A percentile compares a stretch with the other conserved stretches of the same genome.
These are phyloP conservation scores for Ogataea nitratoaversa DNA, from an alignment of 805 yeast genomes.

Conservation along the genomic window DNA sequence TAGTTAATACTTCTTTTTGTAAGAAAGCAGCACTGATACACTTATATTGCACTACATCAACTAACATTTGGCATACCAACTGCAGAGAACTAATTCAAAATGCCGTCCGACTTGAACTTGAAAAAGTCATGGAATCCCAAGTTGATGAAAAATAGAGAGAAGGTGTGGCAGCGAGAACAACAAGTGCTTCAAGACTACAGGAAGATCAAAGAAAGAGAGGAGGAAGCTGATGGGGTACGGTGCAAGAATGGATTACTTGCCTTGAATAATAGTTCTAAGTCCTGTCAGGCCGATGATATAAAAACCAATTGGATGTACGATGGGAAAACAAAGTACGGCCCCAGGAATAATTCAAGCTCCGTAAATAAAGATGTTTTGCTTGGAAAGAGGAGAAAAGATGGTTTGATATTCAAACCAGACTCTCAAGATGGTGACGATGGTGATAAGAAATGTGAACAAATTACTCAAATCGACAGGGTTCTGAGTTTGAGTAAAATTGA, in stretches of 20 bases:
- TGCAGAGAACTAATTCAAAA: slow-evolving; percentile 1
- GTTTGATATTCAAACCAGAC: neutral
- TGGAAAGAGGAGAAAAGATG: slow-evolving; percentile 3
- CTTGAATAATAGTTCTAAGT: slow-evolving; percentile 37
- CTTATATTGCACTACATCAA: too few species aligned
- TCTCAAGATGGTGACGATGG: neutral
- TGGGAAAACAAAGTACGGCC: slow-evolving; percentile 47
- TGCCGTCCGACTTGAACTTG: slow-evolving; percentile 77
- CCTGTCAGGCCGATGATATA: slow-evolving; percentile 34
- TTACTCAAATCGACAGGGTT: slow-evolving; percentile 18
- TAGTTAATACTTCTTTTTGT: too few species aligned
- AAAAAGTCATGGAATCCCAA: slow-evolving; percentile 98
- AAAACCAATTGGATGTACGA: slow-evolving; percentile 88
- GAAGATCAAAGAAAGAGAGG: slow-evolving; percentile 56
- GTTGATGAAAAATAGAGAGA: slow-evolving; percentile 74
- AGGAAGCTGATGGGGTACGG: slow-evolving; percentile 58
- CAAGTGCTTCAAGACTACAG: slow-evolving; percentile 67
- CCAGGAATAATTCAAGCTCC: neutral
- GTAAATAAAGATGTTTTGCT: slow-evolving; percentile 22
- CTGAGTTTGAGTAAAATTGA: slow-evolving; percentile 21
- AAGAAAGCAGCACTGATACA: neutral
- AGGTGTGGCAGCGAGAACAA: slow-evolving; percentile 81
- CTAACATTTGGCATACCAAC: too few species aligned
- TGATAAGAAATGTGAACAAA: neutral
- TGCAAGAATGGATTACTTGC: slow-evolving; percentile 50